These are phyloP conservation scores for Lophiotrema nucula DNA, from an alignment of 495 filamentous ascomycete genomes.

Conservation along the genomic window DNA sequence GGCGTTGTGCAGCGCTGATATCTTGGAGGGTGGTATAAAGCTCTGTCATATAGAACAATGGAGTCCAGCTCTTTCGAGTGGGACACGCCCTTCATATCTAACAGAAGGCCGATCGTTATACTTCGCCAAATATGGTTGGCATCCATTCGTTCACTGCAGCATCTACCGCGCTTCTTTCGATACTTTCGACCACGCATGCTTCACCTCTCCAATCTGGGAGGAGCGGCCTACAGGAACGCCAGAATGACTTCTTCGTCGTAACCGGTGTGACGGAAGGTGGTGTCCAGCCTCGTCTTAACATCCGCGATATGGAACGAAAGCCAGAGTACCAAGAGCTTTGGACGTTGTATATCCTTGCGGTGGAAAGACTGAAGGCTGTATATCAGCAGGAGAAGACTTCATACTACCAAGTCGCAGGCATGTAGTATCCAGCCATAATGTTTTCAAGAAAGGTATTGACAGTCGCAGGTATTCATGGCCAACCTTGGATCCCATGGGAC, in stretches of 20 bases:
- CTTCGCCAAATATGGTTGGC: constrained; percentile 3
- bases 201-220: background rate
- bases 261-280: constrained; percentile 27
- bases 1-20: background rate
- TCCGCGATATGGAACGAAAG: constrained; percentile 28
- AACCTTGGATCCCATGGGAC: constrained; percentile 11
- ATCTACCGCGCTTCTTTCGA: background rate
- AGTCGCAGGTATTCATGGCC: constrained; percentile 12
- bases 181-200: background rate
- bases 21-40: too few species aligned
- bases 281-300: constrained; percentile 35
- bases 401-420: constrained; percentile 38
- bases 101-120: background rate
- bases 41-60: too few species aligned
- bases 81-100: background rate
- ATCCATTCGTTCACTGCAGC: background rate
- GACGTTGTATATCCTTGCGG: constrained; percentile 34
- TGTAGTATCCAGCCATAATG: background rate
- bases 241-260: constrained; percentile 18
- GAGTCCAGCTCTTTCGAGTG: background rate
- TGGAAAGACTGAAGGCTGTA: constrained; percentile 28
- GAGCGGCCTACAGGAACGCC: background rate
- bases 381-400: constrained; percentile 22
- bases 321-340: constrained; percentile 29
- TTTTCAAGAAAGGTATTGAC: background rate